phyloP scores from a whole-genome alignment of 2,329 filamentous ascomycete genomes.

The Fusarium clavum region DNA sequence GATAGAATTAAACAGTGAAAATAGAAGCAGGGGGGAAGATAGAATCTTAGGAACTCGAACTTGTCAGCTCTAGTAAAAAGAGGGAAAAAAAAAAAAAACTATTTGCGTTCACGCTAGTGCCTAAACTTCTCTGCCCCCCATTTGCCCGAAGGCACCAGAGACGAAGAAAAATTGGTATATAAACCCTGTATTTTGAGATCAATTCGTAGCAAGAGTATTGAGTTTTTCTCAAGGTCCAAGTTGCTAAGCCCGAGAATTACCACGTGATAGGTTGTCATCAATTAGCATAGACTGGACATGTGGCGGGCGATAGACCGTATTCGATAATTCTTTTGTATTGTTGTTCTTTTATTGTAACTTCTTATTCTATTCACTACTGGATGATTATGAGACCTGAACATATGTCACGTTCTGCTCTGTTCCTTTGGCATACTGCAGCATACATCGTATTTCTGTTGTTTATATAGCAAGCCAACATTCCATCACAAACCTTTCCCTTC shows the following conservation, averaged over 20 bases:
- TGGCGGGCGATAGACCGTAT: neutral
- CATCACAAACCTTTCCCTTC: fast-evolving
- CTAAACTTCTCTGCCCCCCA: too few relatives aligned
- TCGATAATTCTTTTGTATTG: fast-evolving
- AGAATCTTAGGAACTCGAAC: too few relatives aligned
- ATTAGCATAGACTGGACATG: fast-evolving
- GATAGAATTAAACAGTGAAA: too few relatives aligned
- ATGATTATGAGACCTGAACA: neutral
- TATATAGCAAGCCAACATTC: neutral
- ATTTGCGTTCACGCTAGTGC: too few relatives aligned
- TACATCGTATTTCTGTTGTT: fast-evolving
- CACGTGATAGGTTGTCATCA: too few relatives aligned
- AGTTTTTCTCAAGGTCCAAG: too few relatives aligned
- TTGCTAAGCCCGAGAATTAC: too few relatives aligned
- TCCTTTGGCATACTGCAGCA: neutral
- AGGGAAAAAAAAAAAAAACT: too few relatives aligned
- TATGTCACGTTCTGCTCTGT: fast-evolving
- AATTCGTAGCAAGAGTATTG: too few relatives aligned
- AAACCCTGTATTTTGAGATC: too few relatives aligned
- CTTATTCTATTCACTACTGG: fast-evolving
- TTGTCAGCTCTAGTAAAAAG: fast-evolving
- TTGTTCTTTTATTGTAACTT: fast-evolving
- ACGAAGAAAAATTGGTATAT: fast-evolving
- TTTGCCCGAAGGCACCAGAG: too few relatives aligned
- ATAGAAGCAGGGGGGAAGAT: fast-evolving